These are phyloP conservation scores for Xanthoceras sorbifolium DNA, from an alignment of 345 rosid genomes.

Conservation along the genomic window DNA sequence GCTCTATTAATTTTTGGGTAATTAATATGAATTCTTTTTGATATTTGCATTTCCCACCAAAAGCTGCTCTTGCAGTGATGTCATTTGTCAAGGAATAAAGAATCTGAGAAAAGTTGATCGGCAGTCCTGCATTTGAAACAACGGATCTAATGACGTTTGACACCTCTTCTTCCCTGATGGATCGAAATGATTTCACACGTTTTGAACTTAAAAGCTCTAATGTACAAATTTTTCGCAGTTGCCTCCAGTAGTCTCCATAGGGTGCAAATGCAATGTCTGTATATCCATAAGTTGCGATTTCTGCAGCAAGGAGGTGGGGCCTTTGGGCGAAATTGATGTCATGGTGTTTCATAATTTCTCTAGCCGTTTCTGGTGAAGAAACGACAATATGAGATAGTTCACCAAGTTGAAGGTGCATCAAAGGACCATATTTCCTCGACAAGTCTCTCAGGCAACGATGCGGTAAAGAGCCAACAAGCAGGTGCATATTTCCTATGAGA, in stretches of 20 bases:
- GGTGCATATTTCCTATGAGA: constrained; percentile 17
- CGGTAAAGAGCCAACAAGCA: not conserved
- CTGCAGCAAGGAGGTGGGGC: not conserved
- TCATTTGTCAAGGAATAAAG: not conserved
- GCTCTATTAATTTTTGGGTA: not conserved
- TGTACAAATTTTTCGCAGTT: not conserved
- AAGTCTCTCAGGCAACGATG: constrained; percentile 4
- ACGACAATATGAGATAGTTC: constrained; percentile 2
- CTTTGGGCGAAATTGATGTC: constrained; percentile 2
- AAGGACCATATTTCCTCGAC: constrained; percentile 8
- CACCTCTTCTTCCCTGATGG: constrained; percentile 11
- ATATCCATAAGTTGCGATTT: too few relatives aligned
- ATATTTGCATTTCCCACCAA: not conserved
- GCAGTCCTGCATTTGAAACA: not conserved
- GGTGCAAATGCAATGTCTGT: not conserved
- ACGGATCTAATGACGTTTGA: not conserved
- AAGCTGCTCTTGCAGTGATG: not conserved
- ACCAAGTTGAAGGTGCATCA: constrained; percentile 1
- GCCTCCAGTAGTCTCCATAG: constrained; percentile 12
- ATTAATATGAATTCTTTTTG: not conserved
- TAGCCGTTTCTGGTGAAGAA: constrained; percentile 3
- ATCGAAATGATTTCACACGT: not conserved
- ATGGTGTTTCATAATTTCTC: not conserved
- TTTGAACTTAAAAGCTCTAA: not conserved
- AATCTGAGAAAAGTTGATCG: not conserved